phyloP scores from a whole-genome alignment of 495 filamentous ascomycete genomes.

The Apiosordaria backusii region DNA sequence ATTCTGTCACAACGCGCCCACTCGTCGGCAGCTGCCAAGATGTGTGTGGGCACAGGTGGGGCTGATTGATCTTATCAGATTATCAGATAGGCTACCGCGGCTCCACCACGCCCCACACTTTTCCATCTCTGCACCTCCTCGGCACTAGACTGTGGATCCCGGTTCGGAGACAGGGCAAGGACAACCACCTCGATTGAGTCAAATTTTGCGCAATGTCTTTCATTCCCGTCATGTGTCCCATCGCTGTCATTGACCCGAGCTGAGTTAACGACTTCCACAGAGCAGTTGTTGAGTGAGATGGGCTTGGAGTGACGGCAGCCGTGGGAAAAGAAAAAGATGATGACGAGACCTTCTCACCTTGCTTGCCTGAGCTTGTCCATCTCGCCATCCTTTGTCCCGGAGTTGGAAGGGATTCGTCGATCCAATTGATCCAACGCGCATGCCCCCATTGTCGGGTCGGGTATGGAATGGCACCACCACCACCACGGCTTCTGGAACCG shows the following conservation, averaged over 20 bases:
- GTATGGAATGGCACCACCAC: neutral
- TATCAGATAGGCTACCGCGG: neutral
- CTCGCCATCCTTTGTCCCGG: neutral
- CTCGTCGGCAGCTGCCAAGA: neutral
- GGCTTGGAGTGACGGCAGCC: too few relatives aligned
- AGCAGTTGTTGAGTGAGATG: too few relatives aligned
- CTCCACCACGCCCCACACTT: neutral
- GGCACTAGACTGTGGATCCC: neutral
- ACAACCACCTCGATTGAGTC: neutral
- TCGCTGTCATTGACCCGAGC: too few relatives aligned
- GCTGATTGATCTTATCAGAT: neutral
- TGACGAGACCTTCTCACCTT: too few relatives aligned
- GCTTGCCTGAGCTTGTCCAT: too few relatives aligned
- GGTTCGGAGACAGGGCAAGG: neutral
- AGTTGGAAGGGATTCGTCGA: neutral
- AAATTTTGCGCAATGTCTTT: neutral
- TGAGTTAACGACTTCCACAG: too few relatives aligned
- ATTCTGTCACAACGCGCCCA: neutral
- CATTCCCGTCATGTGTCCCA: neutral
- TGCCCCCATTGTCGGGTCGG: neutral
- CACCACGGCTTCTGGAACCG: constrained; percentile 3
- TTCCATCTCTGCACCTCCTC: neutral
- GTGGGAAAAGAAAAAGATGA: too few relatives aligned
- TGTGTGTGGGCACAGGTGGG: neutral
- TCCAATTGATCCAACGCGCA: neutral